Conservation (phyloP, 148 eudicot genomes). For the Fagopyrum esculentum region DNA sequence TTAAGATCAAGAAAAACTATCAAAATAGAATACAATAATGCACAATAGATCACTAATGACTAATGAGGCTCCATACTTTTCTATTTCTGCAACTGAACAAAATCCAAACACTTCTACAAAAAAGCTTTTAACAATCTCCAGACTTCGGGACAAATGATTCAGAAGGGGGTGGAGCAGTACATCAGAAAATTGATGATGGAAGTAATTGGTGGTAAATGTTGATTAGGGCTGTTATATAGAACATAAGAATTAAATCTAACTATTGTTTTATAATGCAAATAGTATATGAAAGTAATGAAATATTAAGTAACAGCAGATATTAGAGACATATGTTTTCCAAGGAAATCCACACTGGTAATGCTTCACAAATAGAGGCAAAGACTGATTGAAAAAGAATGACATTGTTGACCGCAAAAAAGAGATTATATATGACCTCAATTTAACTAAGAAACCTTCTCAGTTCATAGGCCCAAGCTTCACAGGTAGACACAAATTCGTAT, state of each 20-base stretch:
- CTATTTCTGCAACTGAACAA: too few species aligned
- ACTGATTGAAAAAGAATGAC: not conserved
- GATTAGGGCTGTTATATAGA: not conserved
- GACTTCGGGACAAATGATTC: too few species aligned
- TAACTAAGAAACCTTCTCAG: not conserved
- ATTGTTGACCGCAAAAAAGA: not conserved
- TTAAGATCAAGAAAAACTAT: too few species aligned
- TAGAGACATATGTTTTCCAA: not conserved
- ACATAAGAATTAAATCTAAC: not conserved
- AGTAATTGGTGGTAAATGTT: not conserved
- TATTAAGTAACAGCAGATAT: too few species aligned
- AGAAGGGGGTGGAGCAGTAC: not conserved
- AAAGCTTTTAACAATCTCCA: too few species aligned
- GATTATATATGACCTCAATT: not conserved
- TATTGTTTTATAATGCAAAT: not conserved
- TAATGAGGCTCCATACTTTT: not conserved
- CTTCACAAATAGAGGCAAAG: not conserved
- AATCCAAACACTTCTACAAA: too few species aligned
- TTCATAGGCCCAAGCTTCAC: not conserved
- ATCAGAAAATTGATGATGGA: not conserved
- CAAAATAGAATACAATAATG: not conserved
- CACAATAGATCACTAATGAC: not conserved
- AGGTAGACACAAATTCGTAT: not conserved
- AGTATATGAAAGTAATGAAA: not conserved
- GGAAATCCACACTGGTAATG: not conserved